Evolutionary conservation across 345 rosid species (phyloP).

Genomic region (Populus deltoides): DNA sequence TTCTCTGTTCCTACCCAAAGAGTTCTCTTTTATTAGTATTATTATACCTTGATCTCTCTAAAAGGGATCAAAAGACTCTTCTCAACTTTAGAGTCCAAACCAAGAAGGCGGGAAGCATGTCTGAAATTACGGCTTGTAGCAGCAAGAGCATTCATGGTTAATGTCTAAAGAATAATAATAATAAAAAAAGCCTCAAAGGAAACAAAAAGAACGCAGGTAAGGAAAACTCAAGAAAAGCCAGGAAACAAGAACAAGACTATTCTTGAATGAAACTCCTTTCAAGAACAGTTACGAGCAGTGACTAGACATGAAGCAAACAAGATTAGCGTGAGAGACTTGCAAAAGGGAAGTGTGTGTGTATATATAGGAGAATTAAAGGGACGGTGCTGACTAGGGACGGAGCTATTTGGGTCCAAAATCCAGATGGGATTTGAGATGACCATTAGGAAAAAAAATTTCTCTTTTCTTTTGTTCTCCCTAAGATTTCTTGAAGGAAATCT

Average conservation of each 20-base stretch:
- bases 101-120: slow-evolving; percentile 80
- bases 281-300: background rate
- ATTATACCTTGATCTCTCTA: slow-evolving; percentile 82
- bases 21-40: no score
- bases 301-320: background rate
- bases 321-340: background rate
- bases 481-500: background rate
- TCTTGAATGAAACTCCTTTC: background rate
- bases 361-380: background rate
- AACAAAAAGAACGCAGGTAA: background rate
- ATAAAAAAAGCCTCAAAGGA: background rate
- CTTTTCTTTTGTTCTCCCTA: background rate
- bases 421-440: background rate
- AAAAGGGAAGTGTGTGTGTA: background rate
- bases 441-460: background rate
- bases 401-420: background rate
- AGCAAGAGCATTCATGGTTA: slow-evolving; percentile 79
- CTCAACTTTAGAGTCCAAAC: slow-evolving; percentile 86
- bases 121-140: slow-evolving; percentile 94
- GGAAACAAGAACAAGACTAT: background rate
- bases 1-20: background rate
- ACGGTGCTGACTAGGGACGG: background rate
- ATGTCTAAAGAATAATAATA: slow-evolving; percentile 5
- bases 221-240: background rate
- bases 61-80: slow-evolving; percentile 88